Percentiles rank a stretch among this genome's conserved stretches.
Evolutionary conservation across 805 yeast genomes (phyloP).

Genomic region (Candida ortonii): DNA sequence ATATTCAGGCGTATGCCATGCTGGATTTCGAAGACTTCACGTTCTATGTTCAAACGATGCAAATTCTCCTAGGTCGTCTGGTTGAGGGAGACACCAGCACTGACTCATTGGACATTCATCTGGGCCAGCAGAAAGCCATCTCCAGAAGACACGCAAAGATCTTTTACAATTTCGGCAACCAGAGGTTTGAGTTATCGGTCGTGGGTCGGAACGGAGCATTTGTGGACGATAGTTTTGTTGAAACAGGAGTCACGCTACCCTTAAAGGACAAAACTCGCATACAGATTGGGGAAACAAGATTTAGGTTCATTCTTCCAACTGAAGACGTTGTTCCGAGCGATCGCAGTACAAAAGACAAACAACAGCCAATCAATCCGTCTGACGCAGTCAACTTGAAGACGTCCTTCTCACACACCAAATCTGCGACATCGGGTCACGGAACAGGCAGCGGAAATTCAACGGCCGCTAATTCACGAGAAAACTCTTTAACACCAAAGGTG

Average conservation of each 20-base stretch:
- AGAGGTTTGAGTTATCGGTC: slow-evolving; percentile 86
- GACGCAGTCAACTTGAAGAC: slow-evolving; percentile 59
- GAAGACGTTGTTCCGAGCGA: slow-evolving; percentile 38
- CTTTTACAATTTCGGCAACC: slow-evolving; percentile 94
- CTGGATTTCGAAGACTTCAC: slow-evolving; percentile 90
- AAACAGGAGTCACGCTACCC: slow-evolving; percentile 88
- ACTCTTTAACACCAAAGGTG: slow-evolving; percentile 19
- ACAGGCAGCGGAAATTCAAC: slow-evolving; percentile 22
- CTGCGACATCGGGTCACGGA: slow-evolving; percentile 13
- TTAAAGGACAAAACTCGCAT: slow-evolving; percentile 75
- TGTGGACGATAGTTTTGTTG: slow-evolving; percentile 87
- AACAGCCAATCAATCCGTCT: slow-evolving; percentile 47
- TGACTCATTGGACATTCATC: slow-evolving; percentile 83
- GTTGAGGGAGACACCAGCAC: slow-evolving; percentile 58
- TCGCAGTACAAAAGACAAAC: slow-evolving; percentile 22
- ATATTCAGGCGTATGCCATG: slow-evolving; percentile 64
- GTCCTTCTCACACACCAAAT: slow-evolving; percentile 37
- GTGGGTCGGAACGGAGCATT: slow-evolving; percentile 96
- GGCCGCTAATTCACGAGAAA: slow-evolving; percentile 21
- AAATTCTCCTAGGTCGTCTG: slow-evolving; percentile 87
- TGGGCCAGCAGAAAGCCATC: slow-evolving; percentile 89
- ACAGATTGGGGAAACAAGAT: slow-evolving; percentile 91
- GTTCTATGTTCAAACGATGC: slow-evolving; percentile 93
- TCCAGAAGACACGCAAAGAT: slow-evolving; percentile 94
- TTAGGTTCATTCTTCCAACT: slow-evolving; percentile 81